Conservation (phyloP, 495 filamentous ascomycete genomes). For the Bathelium albidoporum region DNA sequence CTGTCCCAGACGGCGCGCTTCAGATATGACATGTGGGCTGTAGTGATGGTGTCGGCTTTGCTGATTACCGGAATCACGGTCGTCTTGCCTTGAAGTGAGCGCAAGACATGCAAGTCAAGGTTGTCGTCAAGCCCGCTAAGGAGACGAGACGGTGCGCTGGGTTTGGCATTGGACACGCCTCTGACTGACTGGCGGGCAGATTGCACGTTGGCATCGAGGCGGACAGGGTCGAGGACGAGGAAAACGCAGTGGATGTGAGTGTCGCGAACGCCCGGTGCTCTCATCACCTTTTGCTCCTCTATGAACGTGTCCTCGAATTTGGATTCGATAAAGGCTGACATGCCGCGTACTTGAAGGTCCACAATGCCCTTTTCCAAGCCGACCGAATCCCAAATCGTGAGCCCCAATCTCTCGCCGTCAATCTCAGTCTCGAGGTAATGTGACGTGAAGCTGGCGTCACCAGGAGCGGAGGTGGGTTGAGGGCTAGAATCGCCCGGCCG, state of each 20-base stretch:
- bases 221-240: conserved; percentile 78
- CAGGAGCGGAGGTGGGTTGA: conserved; percentile 32
- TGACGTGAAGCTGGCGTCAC: conserved; percentile 51
- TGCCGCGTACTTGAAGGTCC: conserved; percentile 84
- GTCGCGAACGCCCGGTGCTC: conserved; percentile 85
- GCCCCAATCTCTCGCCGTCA: conserved; percentile 79
- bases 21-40: conserved; percentile 83
- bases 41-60: conserved; percentile 93
- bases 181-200: conserved; percentile 44
- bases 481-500: conserved; percentile 24
- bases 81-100: conserved; percentile 84
- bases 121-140: conserved; percentile 76
- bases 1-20: conserved; percentile 85
- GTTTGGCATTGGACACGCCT: conserved; percentile 20
- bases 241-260: conserved; percentile 97
- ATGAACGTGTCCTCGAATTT: conserved; percentile 97
- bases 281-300: conserved; percentile 94
- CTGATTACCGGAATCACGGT: conserved; percentile 92
- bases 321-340: conserved; percentile 85
- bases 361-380: conserved; percentile 89
- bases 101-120: conserved; percentile 81
- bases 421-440: conserved; percentile 93
- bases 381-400: conserved; percentile 93
- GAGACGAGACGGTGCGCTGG: conserved; percentile 24
- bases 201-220: conserved; percentile 73